A percentile compares a stretch with the other conserved stretches of the same genome.
Conservation (phyloP, 352 stramenopile genomes). For the Phytophthora macrochlamydospora region DNA sequence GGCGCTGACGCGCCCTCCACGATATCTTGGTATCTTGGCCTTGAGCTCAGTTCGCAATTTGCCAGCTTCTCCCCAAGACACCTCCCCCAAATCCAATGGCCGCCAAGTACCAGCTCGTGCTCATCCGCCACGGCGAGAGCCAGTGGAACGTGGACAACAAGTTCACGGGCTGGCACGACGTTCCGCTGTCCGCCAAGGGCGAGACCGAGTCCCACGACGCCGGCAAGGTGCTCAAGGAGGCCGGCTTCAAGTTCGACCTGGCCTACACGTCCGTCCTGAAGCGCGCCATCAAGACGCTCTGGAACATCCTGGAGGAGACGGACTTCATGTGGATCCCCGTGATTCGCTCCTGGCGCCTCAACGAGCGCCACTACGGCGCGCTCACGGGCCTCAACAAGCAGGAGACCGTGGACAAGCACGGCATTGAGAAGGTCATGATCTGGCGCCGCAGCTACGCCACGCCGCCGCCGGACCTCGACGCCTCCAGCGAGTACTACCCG, state of each 20-base stretch:
- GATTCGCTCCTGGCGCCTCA: constrained; percentile 93
- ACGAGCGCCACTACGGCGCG: constrained; percentile 99
- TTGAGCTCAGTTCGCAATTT: constrained; percentile 38
- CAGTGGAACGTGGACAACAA: constrained; percentile 98
- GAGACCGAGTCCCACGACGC: constrained; percentile 94
- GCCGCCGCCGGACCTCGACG: constrained; percentile 93
- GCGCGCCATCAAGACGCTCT: constrained; percentile 97
- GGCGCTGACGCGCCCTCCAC: neutral
- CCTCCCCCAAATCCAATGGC: constrained; percentile 20
- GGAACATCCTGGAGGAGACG: constrained; percentile 96
- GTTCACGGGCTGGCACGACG: constrained; percentile 99
- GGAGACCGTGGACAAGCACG: constrained; percentile 98
- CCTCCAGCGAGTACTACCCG: constrained; percentile 88
- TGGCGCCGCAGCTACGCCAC: constrained; percentile 98
- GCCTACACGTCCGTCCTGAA: constrained; percentile 97
- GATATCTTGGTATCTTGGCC: constrained; percentile 7
- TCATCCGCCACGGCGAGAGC: constrained; percentile 96
- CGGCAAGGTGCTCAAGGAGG: constrained; percentile 93
- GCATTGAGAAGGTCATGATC: constrained; percentile 97
- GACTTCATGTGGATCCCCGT: constrained; percentile 98
- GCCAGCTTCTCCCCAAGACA: constrained; percentile 20
- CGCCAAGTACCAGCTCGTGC: constrained; percentile 87
- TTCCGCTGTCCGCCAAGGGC: constrained; percentile 89
- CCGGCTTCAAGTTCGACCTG: constrained; percentile 94
- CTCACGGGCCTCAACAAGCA: constrained; percentile 99